These are phyloP conservation scores for Geosmithia morbida DNA, from an alignment of 2,329 filamentous ascomycete species.

Conservation along the genomic window DNA sequence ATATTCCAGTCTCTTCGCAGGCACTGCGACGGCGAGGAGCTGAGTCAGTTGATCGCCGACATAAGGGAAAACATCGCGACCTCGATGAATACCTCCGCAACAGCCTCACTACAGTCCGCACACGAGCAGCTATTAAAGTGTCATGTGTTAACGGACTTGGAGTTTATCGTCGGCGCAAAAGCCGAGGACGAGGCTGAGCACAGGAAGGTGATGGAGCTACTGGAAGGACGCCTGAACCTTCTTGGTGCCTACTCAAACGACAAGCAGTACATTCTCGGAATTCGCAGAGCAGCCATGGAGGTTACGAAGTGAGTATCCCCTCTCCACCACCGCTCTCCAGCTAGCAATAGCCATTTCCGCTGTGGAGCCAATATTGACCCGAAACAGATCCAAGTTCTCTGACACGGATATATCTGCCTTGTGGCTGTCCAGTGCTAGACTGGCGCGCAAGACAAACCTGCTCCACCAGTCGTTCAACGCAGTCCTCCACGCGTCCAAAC, in stretches of 20 bases:
- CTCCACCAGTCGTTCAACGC: slow-evolving; percentile 86
- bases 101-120: slow-evolving; percentile 67
- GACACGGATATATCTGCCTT: slow-evolving; percentile 64
- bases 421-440: slow-evolving; percentile 73
- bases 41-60: slow-evolving; percentile 41
- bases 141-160: slow-evolving; percentile 78
- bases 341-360: neutral
- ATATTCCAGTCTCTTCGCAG: slow-evolving; percentile 44
- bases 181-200: slow-evolving; percentile 24
- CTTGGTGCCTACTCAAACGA: slow-evolving; percentile 81
- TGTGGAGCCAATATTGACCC: slow-evolving; percentile 1
- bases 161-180: slow-evolving; percentile 49
- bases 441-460: slow-evolving; percentile 75
- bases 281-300: slow-evolving; percentile 80
- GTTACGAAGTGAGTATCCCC: slow-evolving; percentile 42
- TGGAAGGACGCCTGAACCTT: slow-evolving; percentile 72
- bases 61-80: slow-evolving; percentile 59
- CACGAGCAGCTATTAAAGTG: slow-evolving; percentile 77
- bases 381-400: slow-evolving; percentile 40
- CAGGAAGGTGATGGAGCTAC: slow-evolving; percentile 14
- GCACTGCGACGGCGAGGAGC: slow-evolving; percentile 31
- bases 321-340: neutral
- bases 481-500: slow-evolving; percentile 71
- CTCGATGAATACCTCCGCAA: slow-evolving; percentile 61
- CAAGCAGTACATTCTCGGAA: slow-evolving; percentile 83